A percentile compares a stretch with the other conserved stretches of the same genome.
phyloP scores from a whole-genome alignment of 2,329 filamentous ascomycete genomes.

The Trichoderma koningiopsis region DNA sequence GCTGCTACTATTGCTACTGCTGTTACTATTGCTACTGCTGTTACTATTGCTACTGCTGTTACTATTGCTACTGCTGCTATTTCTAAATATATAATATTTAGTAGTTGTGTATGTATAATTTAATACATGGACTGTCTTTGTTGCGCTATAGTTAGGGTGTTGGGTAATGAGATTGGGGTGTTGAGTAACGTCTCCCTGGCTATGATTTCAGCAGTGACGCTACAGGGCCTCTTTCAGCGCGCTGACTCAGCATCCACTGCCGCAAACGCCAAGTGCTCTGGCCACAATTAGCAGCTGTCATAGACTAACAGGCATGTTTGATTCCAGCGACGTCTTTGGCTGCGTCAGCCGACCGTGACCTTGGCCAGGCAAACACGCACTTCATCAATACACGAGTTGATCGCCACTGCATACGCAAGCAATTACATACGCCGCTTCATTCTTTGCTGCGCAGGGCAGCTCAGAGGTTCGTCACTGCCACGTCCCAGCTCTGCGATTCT shows the following conservation, averaged over 20 bases:
- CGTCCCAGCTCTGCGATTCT: background rate
- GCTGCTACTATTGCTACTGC: too few relatives aligned
- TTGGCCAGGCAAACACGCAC: slow-evolving; percentile 1
- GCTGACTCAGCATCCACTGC: background rate
- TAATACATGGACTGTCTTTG: too few relatives aligned
- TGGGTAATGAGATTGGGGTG: too few relatives aligned
- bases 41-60: too few relatives aligned
- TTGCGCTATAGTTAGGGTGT: too few relatives aligned
- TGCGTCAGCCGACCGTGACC: slow-evolving; percentile 22
- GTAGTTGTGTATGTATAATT: too few relatives aligned
- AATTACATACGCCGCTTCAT: slow-evolving; percentile 2
- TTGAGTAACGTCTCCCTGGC: too few relatives aligned
- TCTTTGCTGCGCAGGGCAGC: background rate
- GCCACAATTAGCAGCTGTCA: background rate
- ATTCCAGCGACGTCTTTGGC: background rate
- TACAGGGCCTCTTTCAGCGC: background rate
- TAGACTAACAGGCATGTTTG: background rate
- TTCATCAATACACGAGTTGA: background rate
- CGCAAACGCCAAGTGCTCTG: background rate
- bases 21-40: too few relatives aligned
- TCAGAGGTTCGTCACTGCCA: slow-evolving; percentile 8
- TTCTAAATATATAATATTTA: too few relatives aligned
- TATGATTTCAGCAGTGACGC: background rate
- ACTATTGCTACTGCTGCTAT: too few relatives aligned
- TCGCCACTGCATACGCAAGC: slow-evolving; percentile 26